phyloP scores from a whole-genome alignment of 768 basidiomycete species.

The Podaxis sp. region DNA sequence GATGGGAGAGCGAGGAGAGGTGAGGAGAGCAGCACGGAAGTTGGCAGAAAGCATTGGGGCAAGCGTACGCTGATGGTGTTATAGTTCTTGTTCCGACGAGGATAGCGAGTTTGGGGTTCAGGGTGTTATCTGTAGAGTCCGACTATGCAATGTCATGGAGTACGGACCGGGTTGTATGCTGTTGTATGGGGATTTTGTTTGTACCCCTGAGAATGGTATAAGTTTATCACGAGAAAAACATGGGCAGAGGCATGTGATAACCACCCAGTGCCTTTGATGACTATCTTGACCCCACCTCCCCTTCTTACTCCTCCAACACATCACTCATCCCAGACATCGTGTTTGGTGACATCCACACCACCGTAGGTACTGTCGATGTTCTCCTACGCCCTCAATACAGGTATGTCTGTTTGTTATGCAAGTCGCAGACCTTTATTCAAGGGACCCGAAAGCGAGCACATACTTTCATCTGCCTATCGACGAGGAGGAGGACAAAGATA shows the following conservation, averaged over 20 bases:
- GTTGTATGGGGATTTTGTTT: background rate
- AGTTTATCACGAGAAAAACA: slow-evolving; percentile 7
- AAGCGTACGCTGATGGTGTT: background rate
- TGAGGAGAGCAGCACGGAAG: slow-evolving; percentile 52
- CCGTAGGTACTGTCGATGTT: slow-evolving; percentile 32
- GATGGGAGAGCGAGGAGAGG: slow-evolving; percentile 90
- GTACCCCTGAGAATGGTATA: background rate
- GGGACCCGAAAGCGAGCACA: slow-evolving; percentile 45
- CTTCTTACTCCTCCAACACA: background rate
- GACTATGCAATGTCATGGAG: no score
- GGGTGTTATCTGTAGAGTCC: no score
- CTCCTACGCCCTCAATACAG: slow-evolving; percentile 46
- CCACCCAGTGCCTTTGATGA: background rate
- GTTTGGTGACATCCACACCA: background rate
- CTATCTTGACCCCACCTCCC: background rate
- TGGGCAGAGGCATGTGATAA: slow-evolving; percentile 11
- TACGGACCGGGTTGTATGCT: no score
- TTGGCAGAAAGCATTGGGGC: slow-evolving; percentile 48
- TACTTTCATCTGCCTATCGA: slow-evolving; percentile 68
- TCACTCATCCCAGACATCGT: background rate
- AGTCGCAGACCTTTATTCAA: background rate
- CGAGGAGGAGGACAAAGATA: slow-evolving; percentile 51
- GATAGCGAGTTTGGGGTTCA: background rate
- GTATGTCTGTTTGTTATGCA: slow-evolving; percentile 19
- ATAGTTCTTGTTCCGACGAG: background rate